Evolutionary conservation across 176 grass and related monocot species (phyloP), one percentile per base, ranked within the genome.

Genomic region (Phoenix roebelenii): DNA sequence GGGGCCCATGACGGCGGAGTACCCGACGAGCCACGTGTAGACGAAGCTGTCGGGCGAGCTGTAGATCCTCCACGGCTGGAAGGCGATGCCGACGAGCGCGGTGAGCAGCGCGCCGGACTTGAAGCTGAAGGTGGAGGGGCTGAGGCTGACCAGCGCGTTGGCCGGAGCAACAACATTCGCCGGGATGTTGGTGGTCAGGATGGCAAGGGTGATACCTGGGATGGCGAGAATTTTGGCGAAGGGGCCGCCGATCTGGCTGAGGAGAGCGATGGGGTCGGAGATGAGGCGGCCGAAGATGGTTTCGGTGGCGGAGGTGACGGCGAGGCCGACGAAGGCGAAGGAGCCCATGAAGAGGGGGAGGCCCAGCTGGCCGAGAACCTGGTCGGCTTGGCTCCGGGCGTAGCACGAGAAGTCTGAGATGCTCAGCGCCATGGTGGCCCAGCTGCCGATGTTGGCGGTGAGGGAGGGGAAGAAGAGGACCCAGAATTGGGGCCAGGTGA

Each of bases 391-490:
- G 35, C 35, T 44, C 6, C 35, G 35, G 4, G 71, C 68, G 22
- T 67, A 83, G 48, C 80, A 49, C 24, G 74, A 57, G 54, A 83
- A 83, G 54, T 83, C 80, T 19, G 61, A 73, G 22, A 77, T 83
- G 62, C 70, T 83, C 28, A 83, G 66, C 6, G 65, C 51, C 19
- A 77, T 3, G 18, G 28, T 4, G 1, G 80, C 48, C 80, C 80
- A 83, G 25, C 18, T 4, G 1, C 57, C 59, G 53, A 83, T 17
- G 65, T 30, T 58, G 51, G 61, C 80, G n/a, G 80, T 83, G 35
- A 82, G 50, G 18, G 79, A 82, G 25, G 79, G 67, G 55, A 82
- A 72, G 64, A 82, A 77, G 23, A 83, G 51, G 39, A 51, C 16
- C 80, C 74, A 77, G 28, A 77, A 73, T 24, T 77, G 57, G 16